phyloP scores from a whole-genome alignment of 1,284 basidiomycete species.

The Heterobasidion irregulare region DNA sequence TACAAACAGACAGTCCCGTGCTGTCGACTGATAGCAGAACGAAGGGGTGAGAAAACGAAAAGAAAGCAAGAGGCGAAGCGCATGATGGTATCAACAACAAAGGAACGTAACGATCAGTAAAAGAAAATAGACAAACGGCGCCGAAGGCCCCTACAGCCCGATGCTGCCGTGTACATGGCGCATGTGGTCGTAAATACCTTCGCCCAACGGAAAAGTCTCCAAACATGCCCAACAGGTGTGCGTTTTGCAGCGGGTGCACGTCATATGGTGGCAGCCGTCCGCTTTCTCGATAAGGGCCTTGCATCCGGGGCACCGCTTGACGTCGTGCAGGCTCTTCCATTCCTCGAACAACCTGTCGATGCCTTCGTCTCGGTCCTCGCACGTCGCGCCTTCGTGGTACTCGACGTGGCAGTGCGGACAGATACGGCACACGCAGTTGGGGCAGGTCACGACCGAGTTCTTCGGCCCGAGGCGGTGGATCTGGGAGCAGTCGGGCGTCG shows the following conservation, averaged over 20 bases:
- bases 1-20: no score
- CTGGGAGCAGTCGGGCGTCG: slow-evolving; percentile 66
- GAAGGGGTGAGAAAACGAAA: no score
- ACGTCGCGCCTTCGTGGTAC: slow-evolving; percentile 57
- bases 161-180: slow-evolving; percentile 35
- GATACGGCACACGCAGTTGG: slow-evolving; percentile 59
- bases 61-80: no score
- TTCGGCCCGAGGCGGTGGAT: slow-evolving; percentile 48
- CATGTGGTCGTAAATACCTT: slow-evolving; percentile 57
- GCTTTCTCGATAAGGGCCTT: slow-evolving; percentile 55
- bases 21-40: no score
- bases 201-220: slow-evolving; percentile 49
- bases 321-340: slow-evolving; percentile 51
- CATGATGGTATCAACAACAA: background rate
- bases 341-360: slow-evolving; percentile 45
- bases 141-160: slow-evolving; percentile 19
- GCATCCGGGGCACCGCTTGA: slow-evolving; percentile 66
- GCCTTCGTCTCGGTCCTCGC: slow-evolving; percentile 42
- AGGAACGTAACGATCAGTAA: background rate
- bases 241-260: slow-evolving; percentile 56
- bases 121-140: background rate
- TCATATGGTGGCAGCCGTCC: slow-evolving; percentile 74
- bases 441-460: slow-evolving; percentile 55
- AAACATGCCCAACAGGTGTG: slow-evolving; percentile 75
- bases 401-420: slow-evolving; percentile 59